phyloP scores from a whole-genome alignment of 169 alveolate genomes.

The Eimeria tenella region DNA sequence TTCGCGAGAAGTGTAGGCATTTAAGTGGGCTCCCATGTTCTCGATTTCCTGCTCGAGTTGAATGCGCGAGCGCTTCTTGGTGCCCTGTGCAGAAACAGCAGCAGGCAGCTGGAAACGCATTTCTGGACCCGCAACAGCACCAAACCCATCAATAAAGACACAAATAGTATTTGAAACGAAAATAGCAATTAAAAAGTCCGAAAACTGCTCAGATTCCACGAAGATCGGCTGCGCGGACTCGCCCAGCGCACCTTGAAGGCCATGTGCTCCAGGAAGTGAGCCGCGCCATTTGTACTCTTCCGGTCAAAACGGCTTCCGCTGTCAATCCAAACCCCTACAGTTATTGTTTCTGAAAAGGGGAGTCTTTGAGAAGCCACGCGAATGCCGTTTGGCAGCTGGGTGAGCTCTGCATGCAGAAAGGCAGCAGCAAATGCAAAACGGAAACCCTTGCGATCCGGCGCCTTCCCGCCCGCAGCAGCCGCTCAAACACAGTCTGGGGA shows the following conservation, averaged over 20 bases:
- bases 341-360: slow-evolving; percentile 88
- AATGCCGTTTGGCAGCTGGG: slow-evolving; percentile 87
- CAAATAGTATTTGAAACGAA: not conserved
- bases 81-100: slow-evolving; percentile 88
- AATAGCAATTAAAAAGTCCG: too few relatives aligned
- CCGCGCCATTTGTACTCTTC: slow-evolving; percentile 95
- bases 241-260: slow-evolving; percentile 92
- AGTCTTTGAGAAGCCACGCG: slow-evolving; percentile 92
- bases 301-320: slow-evolving; percentile 97
- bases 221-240: not conserved
- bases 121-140: not conserved
- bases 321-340: slow-evolving; percentile 96
- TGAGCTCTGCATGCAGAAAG: slow-evolving; percentile 57
- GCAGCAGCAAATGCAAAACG: not conserved
- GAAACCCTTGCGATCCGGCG: not conserved
- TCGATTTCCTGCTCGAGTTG: slow-evolving; percentile 97
- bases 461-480: not conserved
- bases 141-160: not conserved
- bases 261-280: slow-evolving; percentile 98
- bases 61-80: slow-evolving; percentile 92
- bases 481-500: not conserved
- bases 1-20: slow-evolving; percentile 98
- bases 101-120: not conserved
- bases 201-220: not conserved
- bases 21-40: slow-evolving; percentile 96